Evolutionary conservation across 1,139 yeast species (phyloP), one percentile per base, ranked within the genome.

Genomic region (Suhomyces wounanorum): DNA sequence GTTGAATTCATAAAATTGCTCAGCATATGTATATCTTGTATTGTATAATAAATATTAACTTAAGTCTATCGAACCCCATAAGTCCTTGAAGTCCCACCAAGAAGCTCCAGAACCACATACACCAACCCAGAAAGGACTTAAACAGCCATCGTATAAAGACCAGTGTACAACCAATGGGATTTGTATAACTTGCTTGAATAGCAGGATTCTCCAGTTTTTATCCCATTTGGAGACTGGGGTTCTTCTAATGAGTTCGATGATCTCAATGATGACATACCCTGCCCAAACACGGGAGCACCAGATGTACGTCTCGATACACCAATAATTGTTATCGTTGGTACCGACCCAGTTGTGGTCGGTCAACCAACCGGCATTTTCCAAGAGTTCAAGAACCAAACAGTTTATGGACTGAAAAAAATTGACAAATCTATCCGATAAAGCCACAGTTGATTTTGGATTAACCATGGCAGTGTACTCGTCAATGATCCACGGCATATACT

Each of bases 221-320:
- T 74, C 65, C 73, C 80, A 66, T 53, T 73, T 67, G 13, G 65
- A 59, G 4, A 64, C 52, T 0, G 81, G 81, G 25, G 73, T 69
- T 59, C 78, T 65, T 60, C 81, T 66, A 49, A 74, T 55, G 41
- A 75, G 61, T 56, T 79, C 83, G 16, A 77, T 55, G 31, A 81
- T 67, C 58, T 81, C 85, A 43, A 79, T 63, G 16, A 74, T 60
- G 11, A 82, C 70, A 62, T 79, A 82, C 0, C 70, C 70, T 1
- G 84, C 85, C 86, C 86, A 82, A n/a, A 81, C 72, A 49, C 83
- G 66, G 33, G 81, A 76, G 51, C 84, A 79, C 74, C 82, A 70
- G 25, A 77, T 67, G 58, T 77, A 77, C 1, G 81, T 72, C 54
- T 72, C 78, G 25, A 69, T 62, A 55, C 77, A 70, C 81, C 80